Evolutionary conservation across 257 asterid species (phyloP).

Genomic region (Solanum arcanum): DNA sequence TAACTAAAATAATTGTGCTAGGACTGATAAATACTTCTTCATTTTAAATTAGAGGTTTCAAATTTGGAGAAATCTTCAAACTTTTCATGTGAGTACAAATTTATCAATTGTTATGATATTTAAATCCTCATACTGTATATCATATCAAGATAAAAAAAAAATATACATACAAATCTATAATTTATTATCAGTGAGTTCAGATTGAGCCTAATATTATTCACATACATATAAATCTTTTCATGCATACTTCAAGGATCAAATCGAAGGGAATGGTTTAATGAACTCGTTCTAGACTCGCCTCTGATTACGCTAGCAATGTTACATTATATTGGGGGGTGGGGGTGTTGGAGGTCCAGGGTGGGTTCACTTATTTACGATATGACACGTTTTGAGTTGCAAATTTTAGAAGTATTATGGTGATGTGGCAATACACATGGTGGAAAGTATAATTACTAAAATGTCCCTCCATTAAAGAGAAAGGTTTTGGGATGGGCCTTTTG

Average conservation of each 20-base stretch:
- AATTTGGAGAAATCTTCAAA: no score
- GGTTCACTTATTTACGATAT: neutral
- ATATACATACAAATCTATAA: neutral
- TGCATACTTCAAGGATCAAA: neutral
- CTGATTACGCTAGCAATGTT: neutral
- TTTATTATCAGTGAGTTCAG: neutral
- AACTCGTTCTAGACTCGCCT: neutral
- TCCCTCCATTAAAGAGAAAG: neutral
- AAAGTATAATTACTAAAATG: slow-evolving; percentile 7
- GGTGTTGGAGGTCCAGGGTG: neutral
- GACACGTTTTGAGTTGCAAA: slow-evolving; percentile 1
- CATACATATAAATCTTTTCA: no score
- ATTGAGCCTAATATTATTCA: neutral
- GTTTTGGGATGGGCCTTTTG: neutral
- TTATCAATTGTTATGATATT: neutral
- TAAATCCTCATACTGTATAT: neutral
- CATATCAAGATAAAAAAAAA: neutral
- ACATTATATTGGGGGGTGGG: neutral
- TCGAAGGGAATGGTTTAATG: neutral
- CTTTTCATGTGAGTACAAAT: neutral
- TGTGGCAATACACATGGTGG: slow-evolving; percentile 25
- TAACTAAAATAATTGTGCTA: neutral
- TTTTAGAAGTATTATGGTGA: slow-evolving; percentile 18
- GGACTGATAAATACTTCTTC: neutral
- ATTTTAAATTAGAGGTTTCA: no score